These are phyloP conservation scores for Microstegium vimineum DNA, from an alignment of 176 grass and related monocot genomes.

Conservation along the genomic window DNA sequence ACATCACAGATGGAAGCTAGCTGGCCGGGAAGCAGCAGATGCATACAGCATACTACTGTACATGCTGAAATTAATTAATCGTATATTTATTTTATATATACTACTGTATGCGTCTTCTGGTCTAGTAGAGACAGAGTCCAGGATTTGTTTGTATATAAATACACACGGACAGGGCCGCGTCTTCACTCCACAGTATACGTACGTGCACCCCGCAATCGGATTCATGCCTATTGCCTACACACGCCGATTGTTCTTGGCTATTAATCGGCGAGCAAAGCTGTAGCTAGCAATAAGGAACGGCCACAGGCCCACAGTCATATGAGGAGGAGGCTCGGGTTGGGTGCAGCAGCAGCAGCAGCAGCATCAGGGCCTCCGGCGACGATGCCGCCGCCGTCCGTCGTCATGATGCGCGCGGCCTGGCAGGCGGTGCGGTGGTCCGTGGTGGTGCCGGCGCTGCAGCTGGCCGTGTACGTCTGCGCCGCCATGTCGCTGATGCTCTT, in stretches of 20 bases:
- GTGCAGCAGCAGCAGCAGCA: not conserved
- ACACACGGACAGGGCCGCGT: not conserved
- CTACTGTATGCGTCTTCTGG: too few relatives aligned
- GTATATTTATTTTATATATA: not conserved
- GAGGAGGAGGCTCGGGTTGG: not conserved
- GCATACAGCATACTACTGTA: not conserved
- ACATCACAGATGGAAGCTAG: not conserved
- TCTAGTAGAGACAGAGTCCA: too few relatives aligned
- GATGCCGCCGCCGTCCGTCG: not conserved
- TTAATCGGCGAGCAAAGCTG: not conserved
- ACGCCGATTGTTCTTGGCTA: not conserved
- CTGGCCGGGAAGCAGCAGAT: not conserved
- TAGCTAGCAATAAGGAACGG: not conserved
- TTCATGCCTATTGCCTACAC: not conserved
- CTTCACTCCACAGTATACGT: not conserved
- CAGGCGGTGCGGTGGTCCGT: conserved; percentile 26
- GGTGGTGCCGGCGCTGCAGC: conserved; percentile 54
- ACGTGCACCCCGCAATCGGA: not conserved
- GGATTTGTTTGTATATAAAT: not conserved
- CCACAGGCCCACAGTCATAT: too few relatives aligned
- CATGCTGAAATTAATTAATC: not conserved
- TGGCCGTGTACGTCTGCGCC: conserved; percentile 55
- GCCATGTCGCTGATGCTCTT: conserved; percentile 82
- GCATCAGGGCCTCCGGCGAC: not conserved
- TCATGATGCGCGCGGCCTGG: conserved; percentile 41